Conservation (phyloP, 2,329 filamentous ascomycete genomes). For the Lachnellula arida region DNA sequence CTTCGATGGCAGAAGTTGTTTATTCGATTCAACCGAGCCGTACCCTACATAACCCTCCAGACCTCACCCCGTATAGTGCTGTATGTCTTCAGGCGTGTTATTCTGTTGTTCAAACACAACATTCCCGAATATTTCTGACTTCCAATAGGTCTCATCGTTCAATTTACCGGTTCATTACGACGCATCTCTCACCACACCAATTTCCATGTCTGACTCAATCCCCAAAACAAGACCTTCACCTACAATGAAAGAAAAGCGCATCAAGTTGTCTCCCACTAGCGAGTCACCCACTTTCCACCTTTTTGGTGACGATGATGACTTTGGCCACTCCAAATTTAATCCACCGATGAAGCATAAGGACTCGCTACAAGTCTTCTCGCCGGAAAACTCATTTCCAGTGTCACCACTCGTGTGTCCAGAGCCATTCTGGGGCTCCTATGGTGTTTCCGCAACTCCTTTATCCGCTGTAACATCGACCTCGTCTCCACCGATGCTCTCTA, state of each 20-base stretch:
- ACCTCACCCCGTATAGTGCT: slow-evolving; percentile 23
- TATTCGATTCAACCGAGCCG: slow-evolving; percentile 12
- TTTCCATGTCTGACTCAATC: slow-evolving; percentile 23
- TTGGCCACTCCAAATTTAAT: slow-evolving; percentile 12
- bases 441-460: slow-evolving; percentile 22
- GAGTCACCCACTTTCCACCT: slow-evolving; percentile 16
- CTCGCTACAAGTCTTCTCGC: slow-evolving; percentile 12
- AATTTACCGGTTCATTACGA: slow-evolving; percentile 27
- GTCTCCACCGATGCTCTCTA: slow-evolving; percentile 18
- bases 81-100: slow-evolving; percentile 17
- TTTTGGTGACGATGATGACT: slow-evolving; percentile 17
- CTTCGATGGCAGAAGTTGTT: slow-evolving; percentile 6
- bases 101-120: not conserved
- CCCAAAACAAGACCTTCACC: slow-evolving; percentile 13
- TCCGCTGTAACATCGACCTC: slow-evolving; percentile 12
- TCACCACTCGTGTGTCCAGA: slow-evolving; percentile 13
- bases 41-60: slow-evolving; percentile 6
- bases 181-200: slow-evolving; percentile 24
- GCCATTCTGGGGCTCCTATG: slow-evolving; percentile 23
- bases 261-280: slow-evolving; percentile 18
- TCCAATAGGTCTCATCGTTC: slow-evolving; percentile 28
- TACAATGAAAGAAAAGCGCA: slow-evolving; percentile 10
- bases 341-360: slow-evolving; percentile 25
- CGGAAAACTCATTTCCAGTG: slow-evolving; percentile 16
- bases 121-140: slow-evolving; percentile 7